Conservation (phyloP, 2,329 filamentous ascomycete genomes). For the Fusarium succisae region DNA sequence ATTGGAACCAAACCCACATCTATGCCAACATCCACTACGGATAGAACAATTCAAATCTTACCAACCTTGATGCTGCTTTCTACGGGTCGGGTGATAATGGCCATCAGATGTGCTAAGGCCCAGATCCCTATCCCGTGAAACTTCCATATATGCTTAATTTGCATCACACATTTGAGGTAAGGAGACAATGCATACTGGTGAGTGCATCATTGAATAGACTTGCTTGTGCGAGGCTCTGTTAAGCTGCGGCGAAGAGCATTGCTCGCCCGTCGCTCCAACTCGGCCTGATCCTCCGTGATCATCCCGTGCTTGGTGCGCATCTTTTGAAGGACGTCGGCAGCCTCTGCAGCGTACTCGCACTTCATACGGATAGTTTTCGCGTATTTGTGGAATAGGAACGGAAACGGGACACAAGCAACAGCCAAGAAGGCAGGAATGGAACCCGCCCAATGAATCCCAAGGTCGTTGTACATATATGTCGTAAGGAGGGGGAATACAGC, state of each 20-base stretch:
- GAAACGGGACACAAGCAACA: constrained; percentile 76
- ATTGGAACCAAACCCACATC: neutral
- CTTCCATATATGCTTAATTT: neutral
- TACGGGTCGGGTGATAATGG: neutral
- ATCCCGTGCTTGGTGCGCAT: constrained; percentile 49
- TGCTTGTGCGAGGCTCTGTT: constrained; percentile 21
- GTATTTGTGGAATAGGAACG: constrained; percentile 80
- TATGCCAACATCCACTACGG: neutral
- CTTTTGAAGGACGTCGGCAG: constrained; percentile 66
- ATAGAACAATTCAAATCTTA: neutral
- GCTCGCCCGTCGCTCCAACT: constrained; percentile 41
- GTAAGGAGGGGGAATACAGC: constrained; percentile 80
- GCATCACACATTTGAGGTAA: neutral
- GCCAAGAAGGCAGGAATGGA: constrained; percentile 79
- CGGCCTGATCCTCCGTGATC: constrained; percentile 44
- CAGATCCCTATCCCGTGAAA: neutral
- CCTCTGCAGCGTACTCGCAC: constrained; percentile 76
- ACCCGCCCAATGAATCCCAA: constrained; percentile 80
- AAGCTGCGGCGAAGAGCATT: constrained; percentile 32
- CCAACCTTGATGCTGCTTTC: constrained; percentile 2
- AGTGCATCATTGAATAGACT: neutral
- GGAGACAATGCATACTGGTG: neutral
- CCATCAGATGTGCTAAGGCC: neutral
- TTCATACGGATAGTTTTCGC: constrained; percentile 68
- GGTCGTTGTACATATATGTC: constrained; percentile 62